These are phyloP conservation scores for Tylopilus balloui DNA, from an alignment of 768 basidiomycete species.

Conservation along the genomic window DNA sequence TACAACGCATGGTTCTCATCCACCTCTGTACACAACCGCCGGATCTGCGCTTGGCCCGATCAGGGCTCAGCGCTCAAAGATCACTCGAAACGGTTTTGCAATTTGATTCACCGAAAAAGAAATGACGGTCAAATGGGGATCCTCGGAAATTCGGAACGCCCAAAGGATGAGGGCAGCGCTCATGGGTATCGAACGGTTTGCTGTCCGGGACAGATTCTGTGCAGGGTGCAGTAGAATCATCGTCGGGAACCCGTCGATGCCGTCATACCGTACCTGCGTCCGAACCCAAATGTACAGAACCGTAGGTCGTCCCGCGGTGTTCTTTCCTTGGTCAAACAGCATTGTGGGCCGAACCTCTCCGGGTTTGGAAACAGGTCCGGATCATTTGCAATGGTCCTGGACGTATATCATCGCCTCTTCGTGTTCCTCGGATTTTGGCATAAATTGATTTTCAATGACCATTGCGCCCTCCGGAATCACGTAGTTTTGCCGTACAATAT, in stretches of 20 bases:
- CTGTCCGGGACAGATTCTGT: constrained; percentile 5
- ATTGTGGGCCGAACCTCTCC: constrained; percentile 1
- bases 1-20: background rate
- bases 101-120: background rate
- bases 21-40: background rate
- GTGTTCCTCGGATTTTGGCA: background rate
- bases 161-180: background rate
- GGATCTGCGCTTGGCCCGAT: constrained; percentile 1
- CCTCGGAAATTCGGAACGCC: constrained; percentile 4
- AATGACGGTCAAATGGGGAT: background rate
- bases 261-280: background rate
- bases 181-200: constrained; percentile 4
- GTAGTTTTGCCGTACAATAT: constrained; percentile 4
- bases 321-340: constrained; percentile 2
- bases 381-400: constrained; percentile 8
- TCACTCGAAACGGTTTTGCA: constrained; percentile 1
- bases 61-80: constrained; percentile 1
- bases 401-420: background rate
- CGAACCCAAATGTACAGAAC: constrained; percentile 7
- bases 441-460: background rate
- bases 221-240: background rate
- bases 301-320: constrained; percentile 2
- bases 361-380: constrained; percentile 4
- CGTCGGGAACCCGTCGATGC: too few species aligned
- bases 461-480: constrained; percentile 7